Evolutionary conservation across 495 filamentous ascomycete species (phyloP).

Genomic region (Talaromyces borbonicus): DNA sequence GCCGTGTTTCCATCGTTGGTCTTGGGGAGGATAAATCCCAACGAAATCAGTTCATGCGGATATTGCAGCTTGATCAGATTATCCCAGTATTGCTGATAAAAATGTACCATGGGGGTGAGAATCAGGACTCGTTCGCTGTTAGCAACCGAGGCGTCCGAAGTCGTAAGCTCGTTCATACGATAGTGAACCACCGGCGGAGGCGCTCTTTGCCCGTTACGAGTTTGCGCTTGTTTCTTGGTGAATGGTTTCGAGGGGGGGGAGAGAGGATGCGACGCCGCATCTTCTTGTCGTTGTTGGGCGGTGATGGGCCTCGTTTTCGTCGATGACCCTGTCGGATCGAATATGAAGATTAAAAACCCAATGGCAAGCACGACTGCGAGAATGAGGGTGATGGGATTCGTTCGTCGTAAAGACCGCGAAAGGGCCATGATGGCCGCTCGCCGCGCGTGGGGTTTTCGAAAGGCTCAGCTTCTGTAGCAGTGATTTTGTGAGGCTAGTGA

Average conservation of each 20-base stretch:
- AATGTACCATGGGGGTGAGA: conserved; percentile 83
- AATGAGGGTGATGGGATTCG: conserved; percentile 56
- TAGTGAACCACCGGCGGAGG: conserved; percentile 91
- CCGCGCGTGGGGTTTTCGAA: background rate
- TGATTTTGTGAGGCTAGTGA: no score
- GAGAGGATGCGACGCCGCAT: conserved; percentile 60
- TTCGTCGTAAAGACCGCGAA: conserved; percentile 52
- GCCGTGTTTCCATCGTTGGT: conserved; percentile 80
- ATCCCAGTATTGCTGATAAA: conserved; percentile 93
- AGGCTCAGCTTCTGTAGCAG: background rate
- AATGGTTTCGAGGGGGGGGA: conserved; percentile 82
- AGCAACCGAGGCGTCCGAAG: conserved; percentile 56
- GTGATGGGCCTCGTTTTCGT: conserved; percentile 32
- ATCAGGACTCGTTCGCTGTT: conserved; percentile 84
- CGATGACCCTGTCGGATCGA: conserved; percentile 37
- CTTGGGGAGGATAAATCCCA: conserved; percentile 95
- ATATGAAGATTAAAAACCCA: conserved; percentile 57
- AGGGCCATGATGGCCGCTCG: conserved; percentile 35
- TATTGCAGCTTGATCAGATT: conserved; percentile 79
- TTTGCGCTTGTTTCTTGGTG: conserved; percentile 48
- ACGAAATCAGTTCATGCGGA: conserved; percentile 84
- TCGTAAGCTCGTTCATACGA: conserved; percentile 86
- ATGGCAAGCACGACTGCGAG: conserved; percentile 50
- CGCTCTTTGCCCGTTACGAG: conserved; percentile 44
- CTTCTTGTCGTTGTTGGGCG: conserved; percentile 39